phyloP scores from a whole-genome alignment of 23 red algal species.

The Gracilaria vermiculophylla region DNA sequence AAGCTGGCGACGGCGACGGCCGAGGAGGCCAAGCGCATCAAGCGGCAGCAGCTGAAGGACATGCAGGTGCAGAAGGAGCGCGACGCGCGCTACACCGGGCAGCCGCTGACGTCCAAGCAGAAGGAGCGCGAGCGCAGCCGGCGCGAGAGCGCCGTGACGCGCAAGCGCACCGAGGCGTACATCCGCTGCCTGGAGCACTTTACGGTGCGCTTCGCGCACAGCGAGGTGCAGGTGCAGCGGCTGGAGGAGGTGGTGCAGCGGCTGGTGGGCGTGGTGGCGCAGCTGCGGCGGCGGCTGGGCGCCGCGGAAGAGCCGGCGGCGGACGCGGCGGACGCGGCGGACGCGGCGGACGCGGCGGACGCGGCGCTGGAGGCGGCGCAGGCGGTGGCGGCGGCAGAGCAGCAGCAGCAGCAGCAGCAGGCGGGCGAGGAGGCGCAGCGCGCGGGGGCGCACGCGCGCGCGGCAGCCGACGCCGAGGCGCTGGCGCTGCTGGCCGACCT shows the following conservation, averaged over 20 bases:
- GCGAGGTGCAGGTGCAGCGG: background rate
- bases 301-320: background rate
- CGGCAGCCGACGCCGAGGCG: background rate
- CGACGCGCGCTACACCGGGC: slow-evolving; percentile 4
- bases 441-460: background rate
- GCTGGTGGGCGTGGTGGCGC: background rate
- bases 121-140: slow-evolving; percentile 55
- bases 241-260: background rate
- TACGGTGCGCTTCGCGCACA: background rate
- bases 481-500: slow-evolving; percentile 2
- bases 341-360: no score
- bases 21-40: slow-evolving; percentile 39
- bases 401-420: background rate
- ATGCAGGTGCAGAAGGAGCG: slow-evolving; percentile 26
- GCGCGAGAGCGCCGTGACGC: slow-evolving; percentile 54
- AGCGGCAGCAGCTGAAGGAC: slow-evolving; percentile 33
- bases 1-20: background rate
- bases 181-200: slow-evolving; percentile 16
- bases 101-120: slow-evolving; percentile 19
- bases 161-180: slow-evolving; percentile 50
- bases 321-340: no score
- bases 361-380: background rate
- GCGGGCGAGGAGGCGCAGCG: background rate
- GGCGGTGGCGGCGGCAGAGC: background rate
- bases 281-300: background rate